Percentiles rank a stretch among this genome's conserved stretches.
phyloP scores from a whole-genome alignment of 192 early-diverging fungal species.

The Coemansia sp. region DNA sequence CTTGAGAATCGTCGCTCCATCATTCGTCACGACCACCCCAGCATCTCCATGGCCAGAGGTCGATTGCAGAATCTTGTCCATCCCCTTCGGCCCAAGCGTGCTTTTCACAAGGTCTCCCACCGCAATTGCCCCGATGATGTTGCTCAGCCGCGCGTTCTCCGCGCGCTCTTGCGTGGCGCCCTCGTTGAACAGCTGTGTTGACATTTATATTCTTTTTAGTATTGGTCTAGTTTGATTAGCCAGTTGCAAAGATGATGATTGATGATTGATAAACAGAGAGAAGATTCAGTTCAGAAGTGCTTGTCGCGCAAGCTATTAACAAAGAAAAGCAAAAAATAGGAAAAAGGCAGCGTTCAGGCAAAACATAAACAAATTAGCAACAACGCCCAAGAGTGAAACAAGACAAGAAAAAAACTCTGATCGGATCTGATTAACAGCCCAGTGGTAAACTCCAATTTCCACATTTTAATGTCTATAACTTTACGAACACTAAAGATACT shows the following conservation, averaged over 20 bases:
- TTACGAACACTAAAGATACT: no score
- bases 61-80: constrained; percentile 99
- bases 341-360: no score
- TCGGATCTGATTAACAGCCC: not conserved
- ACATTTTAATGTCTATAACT: no score
- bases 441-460: not conserved
- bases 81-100: constrained; percentile 97
- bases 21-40: constrained; percentile 94
- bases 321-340: no score
- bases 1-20: constrained; percentile 99
- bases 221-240: not conserved
- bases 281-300: no score
- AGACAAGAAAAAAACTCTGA: not conserved
- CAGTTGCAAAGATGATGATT: no score
- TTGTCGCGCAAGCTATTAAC: no score
- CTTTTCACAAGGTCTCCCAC: constrained; percentile 98
- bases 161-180: constrained; percentile 95
- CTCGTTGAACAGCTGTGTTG: constrained; percentile 90
- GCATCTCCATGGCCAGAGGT: constrained; percentile 56
- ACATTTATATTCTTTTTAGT: constrained; percentile 18
- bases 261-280: no score
- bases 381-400: no score
- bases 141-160: constrained; percentile 91
- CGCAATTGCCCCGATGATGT: constrained; percentile 96
- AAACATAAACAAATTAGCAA: no score